Conservation (phyloP, 176 grass and related monocot genomes). For the Saccharum officinarum region DNA sequence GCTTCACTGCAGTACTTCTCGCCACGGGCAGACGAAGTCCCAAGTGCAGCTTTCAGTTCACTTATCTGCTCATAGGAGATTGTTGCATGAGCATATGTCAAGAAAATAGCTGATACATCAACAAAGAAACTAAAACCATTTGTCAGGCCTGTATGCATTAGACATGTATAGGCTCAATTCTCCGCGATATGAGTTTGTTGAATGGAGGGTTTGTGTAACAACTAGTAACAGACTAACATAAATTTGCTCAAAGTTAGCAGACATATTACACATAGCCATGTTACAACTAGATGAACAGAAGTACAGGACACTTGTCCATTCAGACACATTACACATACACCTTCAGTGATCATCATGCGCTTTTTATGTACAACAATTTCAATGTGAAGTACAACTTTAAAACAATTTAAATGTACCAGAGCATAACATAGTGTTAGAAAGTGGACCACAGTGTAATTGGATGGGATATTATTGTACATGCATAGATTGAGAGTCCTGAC, state of each 20-base stretch:
- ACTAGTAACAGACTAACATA: not conserved
- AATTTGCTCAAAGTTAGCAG: not conserved
- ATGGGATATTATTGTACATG: not conserved
- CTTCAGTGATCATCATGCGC: not conserved
- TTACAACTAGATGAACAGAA: not conserved
- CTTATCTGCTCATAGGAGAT: constrained; percentile 60
- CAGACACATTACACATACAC: not conserved
- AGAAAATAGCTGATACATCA: constrained; percentile 2
- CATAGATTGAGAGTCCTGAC: not conserved
- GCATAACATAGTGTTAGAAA: not conserved
- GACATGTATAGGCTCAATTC: not conserved
- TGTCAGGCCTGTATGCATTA: not conserved
- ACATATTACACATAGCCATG: not conserved
- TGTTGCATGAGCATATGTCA: constrained; percentile 8
- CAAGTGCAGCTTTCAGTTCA: constrained; percentile 64
- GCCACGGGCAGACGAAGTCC: constrained; percentile 45
- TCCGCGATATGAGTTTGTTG: not conserved
- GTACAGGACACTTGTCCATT: not conserved
- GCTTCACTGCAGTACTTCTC: constrained; percentile 60
- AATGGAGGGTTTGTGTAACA: not conserved
- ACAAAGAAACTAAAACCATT: not conserved
- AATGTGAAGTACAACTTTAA: not conserved
- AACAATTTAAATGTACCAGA: not conserved
- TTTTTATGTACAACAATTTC: not conserved
- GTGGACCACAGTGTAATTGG: not conserved